Evolutionary conservation across 2,329 filamentous ascomycete genomes (phyloP).

Genomic region (Cladosporium colombiae): DNA sequence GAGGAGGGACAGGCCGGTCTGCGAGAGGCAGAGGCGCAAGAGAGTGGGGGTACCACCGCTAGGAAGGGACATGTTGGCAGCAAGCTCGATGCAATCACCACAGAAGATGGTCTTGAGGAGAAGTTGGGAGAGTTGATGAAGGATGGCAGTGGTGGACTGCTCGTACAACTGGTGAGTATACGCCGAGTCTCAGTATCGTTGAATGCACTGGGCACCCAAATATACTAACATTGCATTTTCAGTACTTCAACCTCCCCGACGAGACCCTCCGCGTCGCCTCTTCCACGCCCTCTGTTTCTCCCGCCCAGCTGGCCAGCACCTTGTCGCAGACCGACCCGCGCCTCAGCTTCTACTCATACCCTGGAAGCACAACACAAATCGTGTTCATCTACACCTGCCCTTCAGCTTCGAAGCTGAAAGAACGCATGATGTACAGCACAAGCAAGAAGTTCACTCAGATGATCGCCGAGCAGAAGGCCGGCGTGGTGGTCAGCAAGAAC

Average conservation of each 20-base stretch:
- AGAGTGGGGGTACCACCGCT: conserved; percentile 67
- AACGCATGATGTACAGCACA: conserved; percentile 80
- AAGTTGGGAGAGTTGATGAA: conserved; percentile 62
- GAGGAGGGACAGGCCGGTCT: conserved; percentile 71
- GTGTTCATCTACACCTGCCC: conserved; percentile 86
- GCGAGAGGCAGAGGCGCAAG: conserved; percentile 72
- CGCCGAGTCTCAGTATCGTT: not conserved
- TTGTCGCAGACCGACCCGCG: conserved; percentile 69
- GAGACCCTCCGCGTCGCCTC: conserved; percentile 70
- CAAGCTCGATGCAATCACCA: conserved; percentile 50
- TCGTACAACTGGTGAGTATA: conserved; percentile 65
- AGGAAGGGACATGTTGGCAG: conserved; percentile 53
- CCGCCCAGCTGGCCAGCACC: conserved; percentile 55
- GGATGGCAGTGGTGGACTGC: conserved; percentile 49
- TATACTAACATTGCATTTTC: conserved; percentile 4
- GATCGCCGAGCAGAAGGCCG: conserved; percentile 66
- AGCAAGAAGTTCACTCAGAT: conserved; percentile 56
- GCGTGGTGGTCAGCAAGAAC: conserved; percentile 68
- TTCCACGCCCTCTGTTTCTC: conserved; percentile 53
- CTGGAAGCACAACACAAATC: conserved; percentile 55
- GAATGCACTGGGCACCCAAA: not conserved
- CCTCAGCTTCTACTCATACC: conserved; percentile 75
- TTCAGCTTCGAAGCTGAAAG: conserved; percentile 70
- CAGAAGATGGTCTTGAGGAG: conserved; percentile 63
- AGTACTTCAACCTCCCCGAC: conserved; percentile 71